A percentile compares a stretch with the other conserved stretches of the same genome.
Conservation (phyloP, 2,329 filamentous ascomycete species). For the Alternaria sp. region DNA sequence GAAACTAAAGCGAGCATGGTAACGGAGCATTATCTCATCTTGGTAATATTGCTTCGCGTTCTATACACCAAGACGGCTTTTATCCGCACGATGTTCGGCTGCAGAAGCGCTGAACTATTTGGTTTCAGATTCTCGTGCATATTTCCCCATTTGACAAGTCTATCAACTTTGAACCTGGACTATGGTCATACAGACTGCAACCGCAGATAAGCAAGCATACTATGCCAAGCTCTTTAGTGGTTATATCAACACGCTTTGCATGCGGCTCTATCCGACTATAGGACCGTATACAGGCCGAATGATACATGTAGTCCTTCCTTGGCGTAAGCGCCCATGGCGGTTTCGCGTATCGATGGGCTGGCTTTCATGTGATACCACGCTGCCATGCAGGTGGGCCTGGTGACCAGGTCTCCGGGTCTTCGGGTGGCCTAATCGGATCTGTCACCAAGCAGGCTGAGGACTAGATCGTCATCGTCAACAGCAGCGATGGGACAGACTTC, state of each 20-base stretch:
- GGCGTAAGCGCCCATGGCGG: background rate
- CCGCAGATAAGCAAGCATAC: slow-evolving; percentile 1
- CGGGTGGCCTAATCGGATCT: slow-evolving; percentile 1
- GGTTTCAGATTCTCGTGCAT: slow-evolving; percentile 1
- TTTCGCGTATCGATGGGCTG: slow-evolving; percentile 8
- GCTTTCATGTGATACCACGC: background rate
- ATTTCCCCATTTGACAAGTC: background rate
- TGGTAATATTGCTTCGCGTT: background rate
- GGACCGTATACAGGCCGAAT: background rate
- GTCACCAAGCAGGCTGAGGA: background rate
- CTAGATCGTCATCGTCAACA: background rate
- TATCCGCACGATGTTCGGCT: background rate
- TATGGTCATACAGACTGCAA: background rate
- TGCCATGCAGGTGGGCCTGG: background rate
- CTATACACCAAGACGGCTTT: background rate
- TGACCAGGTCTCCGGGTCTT: background rate
- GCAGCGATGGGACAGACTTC: background rate
- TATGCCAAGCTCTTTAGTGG: too few species aligned
- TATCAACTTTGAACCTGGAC: background rate
- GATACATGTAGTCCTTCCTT: background rate
- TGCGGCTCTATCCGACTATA: background rate
- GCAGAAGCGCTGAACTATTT: background rate
- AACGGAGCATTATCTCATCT: background rate
- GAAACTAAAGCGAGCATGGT: background rate
- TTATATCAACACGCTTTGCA: background rate